Evolutionary conservation across 768 basidiomycete genomes (phyloP).

Genomic region (Cyclocybe cylindracea): DNA sequence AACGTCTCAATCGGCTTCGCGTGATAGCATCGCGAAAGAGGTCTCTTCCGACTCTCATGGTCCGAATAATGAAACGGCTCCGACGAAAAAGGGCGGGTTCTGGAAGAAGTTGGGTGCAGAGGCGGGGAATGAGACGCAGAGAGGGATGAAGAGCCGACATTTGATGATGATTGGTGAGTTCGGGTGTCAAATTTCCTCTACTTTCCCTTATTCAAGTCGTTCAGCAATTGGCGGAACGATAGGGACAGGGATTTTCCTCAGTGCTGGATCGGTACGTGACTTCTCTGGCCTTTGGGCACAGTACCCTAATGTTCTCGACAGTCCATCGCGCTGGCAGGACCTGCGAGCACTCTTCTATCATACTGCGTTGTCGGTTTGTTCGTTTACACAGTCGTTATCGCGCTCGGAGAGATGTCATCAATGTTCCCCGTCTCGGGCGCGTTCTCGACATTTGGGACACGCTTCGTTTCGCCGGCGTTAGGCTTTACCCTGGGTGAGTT

Average conservation of each 20-base stretch:
- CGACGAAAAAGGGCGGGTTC: background rate
- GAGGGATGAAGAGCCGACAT: conserved; percentile 31
- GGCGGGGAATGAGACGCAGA: conserved; percentile 26
- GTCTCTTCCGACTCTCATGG: no score
- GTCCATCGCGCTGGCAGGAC: conserved; percentile 59
- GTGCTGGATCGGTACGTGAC: conserved; percentile 50
- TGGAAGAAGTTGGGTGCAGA: conserved; percentile 26
- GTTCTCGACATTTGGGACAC: conserved; percentile 56
- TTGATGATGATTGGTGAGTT: conserved; percentile 33
- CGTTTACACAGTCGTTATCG: conserved; percentile 61
- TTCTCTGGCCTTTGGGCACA: background rate
- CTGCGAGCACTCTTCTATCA: conserved; percentile 61
- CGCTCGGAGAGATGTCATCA: conserved; percentile 68
- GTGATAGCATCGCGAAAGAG: no score
- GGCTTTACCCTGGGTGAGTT: conserved; percentile 55
- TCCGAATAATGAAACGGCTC: background rate
- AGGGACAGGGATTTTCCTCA: conserved; percentile 63
- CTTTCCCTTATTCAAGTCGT: background rate
- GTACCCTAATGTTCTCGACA: conserved; percentile 13
- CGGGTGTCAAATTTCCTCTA: background rate
- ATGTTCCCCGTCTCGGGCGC: conserved; percentile 65
- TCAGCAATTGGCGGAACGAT: conserved; percentile 58
- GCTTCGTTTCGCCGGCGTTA: conserved; percentile 61
- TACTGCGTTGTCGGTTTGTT: conserved; percentile 61
- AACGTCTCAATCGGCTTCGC: no score